Percentiles rank a stretch among this genome's conserved stretches.
phyloP scores from a whole-genome alignment of 257 asterid species.

The Coffea canephora region DNA sequence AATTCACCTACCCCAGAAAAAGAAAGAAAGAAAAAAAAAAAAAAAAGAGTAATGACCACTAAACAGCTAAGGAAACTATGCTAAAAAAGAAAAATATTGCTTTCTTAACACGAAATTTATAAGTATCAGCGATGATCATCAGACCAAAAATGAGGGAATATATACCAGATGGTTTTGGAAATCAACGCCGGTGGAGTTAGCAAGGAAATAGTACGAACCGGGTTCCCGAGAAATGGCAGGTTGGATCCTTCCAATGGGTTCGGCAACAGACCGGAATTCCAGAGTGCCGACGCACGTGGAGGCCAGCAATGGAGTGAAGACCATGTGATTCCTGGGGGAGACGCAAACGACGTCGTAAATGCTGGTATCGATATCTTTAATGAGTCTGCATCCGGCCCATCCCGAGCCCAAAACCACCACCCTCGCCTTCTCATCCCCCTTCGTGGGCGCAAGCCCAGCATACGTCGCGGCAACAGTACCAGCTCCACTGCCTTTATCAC shows the following conservation, averaged over 20 bases:
- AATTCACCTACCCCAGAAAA: slow-evolving; percentile 44
- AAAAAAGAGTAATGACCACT: too few species aligned
- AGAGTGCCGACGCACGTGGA: slow-evolving; percentile 99
- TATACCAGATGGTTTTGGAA: slow-evolving; percentile 65
- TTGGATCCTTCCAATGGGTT: slow-evolving; percentile 89
- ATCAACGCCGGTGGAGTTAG: slow-evolving; percentile 73
- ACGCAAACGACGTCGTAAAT: slow-evolving; percentile 79
- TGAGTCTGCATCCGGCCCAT: slow-evolving; percentile 96
- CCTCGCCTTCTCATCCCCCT: slow-evolving; percentile 80
- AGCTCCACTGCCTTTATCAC: not conserved
- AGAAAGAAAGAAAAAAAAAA: too few species aligned
- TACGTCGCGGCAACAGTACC: not conserved
- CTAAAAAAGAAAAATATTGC: too few species aligned
- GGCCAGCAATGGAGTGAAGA: slow-evolving; percentile 92
- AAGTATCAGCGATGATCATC: not conserved
- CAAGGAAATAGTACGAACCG: slow-evolving; percentile 81
- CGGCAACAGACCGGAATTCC: slow-evolving; percentile 97
- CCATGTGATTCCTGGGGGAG: slow-evolving; percentile 98
- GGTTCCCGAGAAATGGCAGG: slow-evolving; percentile 92
- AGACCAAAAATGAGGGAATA: slow-evolving; percentile 8
- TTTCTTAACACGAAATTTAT: too few species aligned
- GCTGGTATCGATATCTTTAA: slow-evolving; percentile 75
- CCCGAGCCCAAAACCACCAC: slow-evolving; percentile 94
- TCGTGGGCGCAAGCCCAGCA: slow-evolving; percentile 62
- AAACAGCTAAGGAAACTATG: too few species aligned